Evolutionary conservation across 2,329 filamentous ascomycete species (phyloP).

Genomic region (Colletotrichum chlorophyti): DNA sequence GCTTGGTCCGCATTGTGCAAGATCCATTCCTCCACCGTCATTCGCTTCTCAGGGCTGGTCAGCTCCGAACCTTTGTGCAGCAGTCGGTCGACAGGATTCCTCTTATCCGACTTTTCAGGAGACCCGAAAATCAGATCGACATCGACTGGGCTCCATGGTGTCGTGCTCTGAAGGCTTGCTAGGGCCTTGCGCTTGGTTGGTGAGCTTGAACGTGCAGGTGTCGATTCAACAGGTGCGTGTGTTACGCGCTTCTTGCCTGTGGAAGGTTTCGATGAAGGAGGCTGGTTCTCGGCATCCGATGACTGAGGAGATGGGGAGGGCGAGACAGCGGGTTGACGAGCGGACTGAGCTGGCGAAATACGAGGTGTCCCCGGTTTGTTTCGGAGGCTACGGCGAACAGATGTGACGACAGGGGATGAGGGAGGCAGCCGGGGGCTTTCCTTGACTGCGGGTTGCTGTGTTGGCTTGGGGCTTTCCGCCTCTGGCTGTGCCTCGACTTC

Average conservation of each 20-base stretch:
- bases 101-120: slow-evolving; percentile 53
- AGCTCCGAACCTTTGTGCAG: slow-evolving; percentile 66
- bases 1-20: slow-evolving; percentile 79
- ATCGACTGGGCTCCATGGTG: slow-evolving; percentile 77
- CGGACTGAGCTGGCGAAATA: slow-evolving; percentile 52
- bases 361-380: slow-evolving; percentile 45
- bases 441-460: slow-evolving; percentile 30
- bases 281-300: slow-evolving; percentile 81
- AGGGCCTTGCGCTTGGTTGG: slow-evolving; percentile 68
- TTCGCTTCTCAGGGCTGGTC: slow-evolving; percentile 78
- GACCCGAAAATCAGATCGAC: slow-evolving; percentile 73
- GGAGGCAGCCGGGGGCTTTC: slow-evolving; percentile 37
- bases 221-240: slow-evolving; percentile 53
- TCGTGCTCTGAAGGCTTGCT: slow-evolving; percentile 60
- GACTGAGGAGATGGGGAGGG: slow-evolving; percentile 76
- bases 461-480: slow-evolving; percentile 21
- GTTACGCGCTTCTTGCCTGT: slow-evolving; percentile 54
- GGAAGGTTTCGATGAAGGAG: slow-evolving; percentile 70
- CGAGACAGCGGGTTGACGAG: slow-evolving; percentile 61
- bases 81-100: slow-evolving; percentile 58
- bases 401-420: slow-evolving; percentile 28
- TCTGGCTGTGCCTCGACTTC: slow-evolving; percentile 13
- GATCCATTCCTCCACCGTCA: slow-evolving; percentile 97
- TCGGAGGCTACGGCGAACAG: slow-evolving; percentile 43
- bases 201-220: slow-evolving; percentile 48